phyloP scores from a whole-genome alignment of 768 basidiomycete species.

The Podaxis sp. region DNA sequence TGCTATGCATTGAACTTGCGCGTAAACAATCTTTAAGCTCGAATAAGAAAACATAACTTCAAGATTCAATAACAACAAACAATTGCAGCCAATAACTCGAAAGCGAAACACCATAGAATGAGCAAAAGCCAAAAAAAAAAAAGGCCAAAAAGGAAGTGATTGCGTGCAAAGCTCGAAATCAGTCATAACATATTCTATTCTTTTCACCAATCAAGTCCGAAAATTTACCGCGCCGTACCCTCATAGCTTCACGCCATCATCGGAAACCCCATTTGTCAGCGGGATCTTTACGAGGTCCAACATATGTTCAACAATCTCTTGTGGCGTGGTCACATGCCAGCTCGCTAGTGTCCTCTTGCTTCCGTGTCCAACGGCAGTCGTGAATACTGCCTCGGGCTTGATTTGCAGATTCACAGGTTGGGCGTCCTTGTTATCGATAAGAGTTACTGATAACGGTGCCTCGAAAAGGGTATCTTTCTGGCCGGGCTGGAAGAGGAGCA shows the following conservation, averaged over 20 bases:
- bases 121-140: too few species aligned
- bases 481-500: slow-evolving; percentile 60
- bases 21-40: too few species aligned
- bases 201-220: too few species aligned
- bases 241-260: slow-evolving; percentile 11
- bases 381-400: slow-evolving; percentile 74
- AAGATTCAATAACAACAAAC: too few species aligned
- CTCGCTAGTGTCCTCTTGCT: slow-evolving; percentile 86
- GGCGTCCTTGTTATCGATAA: slow-evolving; percentile 46
- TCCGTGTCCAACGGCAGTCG: slow-evolving; percentile 90
- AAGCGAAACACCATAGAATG: too few species aligned
- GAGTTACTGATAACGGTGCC: slow-evolving; percentile 55
- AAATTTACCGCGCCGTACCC: not conserved
- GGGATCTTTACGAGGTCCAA: slow-evolving; percentile 51
- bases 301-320: slow-evolving; percentile 84
- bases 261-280: slow-evolving; percentile 8
- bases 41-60: too few species aligned
- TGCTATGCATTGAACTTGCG: too few species aligned
- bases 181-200: too few species aligned
- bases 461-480: slow-evolving; percentile 48
- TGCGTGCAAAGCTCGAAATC: too few species aligned
- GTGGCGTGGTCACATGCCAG: slow-evolving; percentile 91
- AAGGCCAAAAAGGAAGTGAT: too few species aligned
- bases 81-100: too few species aligned
- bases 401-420: slow-evolving; percentile 62